Evolutionary conservation across 2,329 filamentous ascomycete genomes (phyloP), one percentile per base, ranked within the genome.

Genomic region (Colletotrichum acutatum): DNA sequence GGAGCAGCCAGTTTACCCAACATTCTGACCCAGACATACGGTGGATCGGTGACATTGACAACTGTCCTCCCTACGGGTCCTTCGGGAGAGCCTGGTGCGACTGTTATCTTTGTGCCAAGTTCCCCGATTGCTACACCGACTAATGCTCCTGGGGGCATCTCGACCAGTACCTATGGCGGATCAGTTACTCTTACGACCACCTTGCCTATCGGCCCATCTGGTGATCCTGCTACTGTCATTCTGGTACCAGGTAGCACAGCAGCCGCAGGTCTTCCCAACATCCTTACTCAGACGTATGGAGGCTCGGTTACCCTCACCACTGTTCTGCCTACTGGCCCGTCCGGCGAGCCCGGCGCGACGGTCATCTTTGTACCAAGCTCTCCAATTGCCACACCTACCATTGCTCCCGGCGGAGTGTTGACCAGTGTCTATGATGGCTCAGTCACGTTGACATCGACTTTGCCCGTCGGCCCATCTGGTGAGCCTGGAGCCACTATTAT

Each of bases 341-440:
- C 22, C 14, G 53, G 63, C 1, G n/a, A 57, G 32, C 53, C 63
- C 42, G 63, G 34, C 1, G 16, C 22, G 24, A 65, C 49, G 26
- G 22, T 42, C 26, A 49, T 68, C 19, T 24, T 57, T 4, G 34
- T 67, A 2, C 30, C 59, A n/a, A 14, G 59, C 3, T 37, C 59
- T 9, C 65, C 65, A 1, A 53, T 28, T 8, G 42, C 19, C 7
- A 49, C 42, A 9, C 42, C 42, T n/a, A 49, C 42, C 6, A 49
- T 49, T 49, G 42, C 42, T n/a, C 49, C 32, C 22, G 42, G 42
- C 12, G 22, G 12, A 42, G n/a, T 37, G 26, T 22, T 56, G 22
- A 68, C 66, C 11, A 64, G 58, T 26, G 42, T 32, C 0, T 66
- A 66, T 9, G 63, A 30, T 16, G 63, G 63, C 14, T 66, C 63